Conservation (phyloP, 805 yeast genomes). For the Candida coleopterorum region DNA sequence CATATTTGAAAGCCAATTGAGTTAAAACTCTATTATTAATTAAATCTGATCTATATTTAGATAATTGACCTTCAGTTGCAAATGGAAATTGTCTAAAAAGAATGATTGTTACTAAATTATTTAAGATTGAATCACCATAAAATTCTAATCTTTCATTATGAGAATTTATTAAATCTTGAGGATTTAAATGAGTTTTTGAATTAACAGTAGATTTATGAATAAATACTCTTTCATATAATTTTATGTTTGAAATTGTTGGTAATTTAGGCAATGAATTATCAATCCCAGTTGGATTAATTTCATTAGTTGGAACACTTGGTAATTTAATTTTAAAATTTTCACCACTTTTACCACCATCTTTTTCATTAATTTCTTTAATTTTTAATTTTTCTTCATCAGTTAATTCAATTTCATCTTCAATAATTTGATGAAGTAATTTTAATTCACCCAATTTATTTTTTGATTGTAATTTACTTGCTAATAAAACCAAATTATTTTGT, state of each 20-base stretch:
- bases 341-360: neutral
- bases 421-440: slow-evolving; percentile 52
- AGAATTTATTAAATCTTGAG: slow-evolving; percentile 50
- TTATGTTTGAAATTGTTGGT: slow-evolving; percentile 60
- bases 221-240: slow-evolving; percentile 65
- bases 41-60: slow-evolving; percentile 62
- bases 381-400: slow-evolving; percentile 12
- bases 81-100: slow-evolving; percentile 62
- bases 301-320: slow-evolving; percentile 5
- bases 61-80: slow-evolving; percentile 76
- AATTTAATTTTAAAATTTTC: slow-evolving; percentile 6
- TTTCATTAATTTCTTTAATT: neutral
- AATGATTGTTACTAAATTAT: slow-evolving; percentile 64
- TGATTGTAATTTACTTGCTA: slow-evolving; percentile 59
- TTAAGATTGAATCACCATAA: slow-evolving; percentile 82
- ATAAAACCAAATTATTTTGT: slow-evolving; percentile 48
- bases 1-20: slow-evolving; percentile 66
- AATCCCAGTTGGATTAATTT: slow-evolving; percentile 11
- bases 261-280: slow-evolving; percentile 45
- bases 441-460: slow-evolving; percentile 45
- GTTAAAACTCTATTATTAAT: slow-evolving; percentile 71
- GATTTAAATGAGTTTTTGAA: slow-evolving; percentile 51
- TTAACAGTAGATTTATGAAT: slow-evolving; percentile 73
- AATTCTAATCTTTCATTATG: slow-evolving; percentile 90
- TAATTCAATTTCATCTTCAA: slow-evolving; percentile 32